These are phyloP conservation scores for Cercophora scortea DNA, from an alignment of 495 filamentous ascomycete genomes.

Conservation along the genomic window DNA sequence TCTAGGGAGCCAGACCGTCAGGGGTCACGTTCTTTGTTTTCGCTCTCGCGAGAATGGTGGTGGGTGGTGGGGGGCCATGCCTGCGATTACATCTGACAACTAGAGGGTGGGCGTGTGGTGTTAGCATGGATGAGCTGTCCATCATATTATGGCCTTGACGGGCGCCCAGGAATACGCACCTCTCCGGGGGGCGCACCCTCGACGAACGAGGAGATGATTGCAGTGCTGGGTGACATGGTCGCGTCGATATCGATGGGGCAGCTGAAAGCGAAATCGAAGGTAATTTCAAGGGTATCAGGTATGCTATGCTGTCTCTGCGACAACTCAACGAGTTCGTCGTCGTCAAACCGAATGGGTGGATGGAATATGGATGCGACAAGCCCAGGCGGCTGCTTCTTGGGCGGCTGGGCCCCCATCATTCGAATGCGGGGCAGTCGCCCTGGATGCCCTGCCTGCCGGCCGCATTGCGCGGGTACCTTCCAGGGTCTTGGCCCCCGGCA, in stretches of 20 bases:
- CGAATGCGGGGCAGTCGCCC: no score
- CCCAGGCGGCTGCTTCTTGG: background rate
- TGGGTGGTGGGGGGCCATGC: conserved; percentile 33
- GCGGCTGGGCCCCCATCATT: no score
- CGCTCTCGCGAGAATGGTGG: background rate
- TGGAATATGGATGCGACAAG: background rate
- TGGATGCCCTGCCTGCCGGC: no score
- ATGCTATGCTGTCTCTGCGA: background rate
- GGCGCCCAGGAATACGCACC: conserved; percentile 44
- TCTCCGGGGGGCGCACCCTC: conserved; percentile 95
- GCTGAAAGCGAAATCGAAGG: background rate
- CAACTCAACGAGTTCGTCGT: no score
- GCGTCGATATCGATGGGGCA: background rate
- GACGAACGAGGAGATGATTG: conserved; percentile 78
- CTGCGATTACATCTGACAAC: conserved; percentile 85
- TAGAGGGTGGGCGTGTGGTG: conserved; percentile 26
- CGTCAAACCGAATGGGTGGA: background rate
- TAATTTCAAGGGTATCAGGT: background rate
- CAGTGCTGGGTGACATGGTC: conserved; percentile 37
- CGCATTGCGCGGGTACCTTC: no score
- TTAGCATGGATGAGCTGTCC: no score
- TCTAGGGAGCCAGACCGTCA: conserved; percentile 42
- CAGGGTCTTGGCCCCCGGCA: no score
- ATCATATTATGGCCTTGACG: background rate
- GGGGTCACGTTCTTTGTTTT: conserved; percentile 1